A percentile compares a stretch with the other conserved stretches of the same genome.
Conservation (phyloP, 2,329 filamentous ascomycete genomes). For the Xylaria sp. region DNA sequence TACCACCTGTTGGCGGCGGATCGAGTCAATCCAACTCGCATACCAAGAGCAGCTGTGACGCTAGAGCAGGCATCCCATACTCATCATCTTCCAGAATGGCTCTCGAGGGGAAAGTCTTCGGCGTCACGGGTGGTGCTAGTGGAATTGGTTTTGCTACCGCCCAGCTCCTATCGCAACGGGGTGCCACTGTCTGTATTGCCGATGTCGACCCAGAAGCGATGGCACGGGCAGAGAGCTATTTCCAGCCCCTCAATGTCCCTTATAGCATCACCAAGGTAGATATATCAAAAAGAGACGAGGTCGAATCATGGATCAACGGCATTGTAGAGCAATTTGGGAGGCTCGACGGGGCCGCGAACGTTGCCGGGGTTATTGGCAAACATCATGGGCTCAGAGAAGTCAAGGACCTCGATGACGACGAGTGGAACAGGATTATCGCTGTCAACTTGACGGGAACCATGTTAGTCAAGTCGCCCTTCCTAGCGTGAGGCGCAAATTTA, state of each 20-base stretch:
- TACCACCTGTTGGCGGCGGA: conserved; percentile 4
- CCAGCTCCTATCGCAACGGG: conserved; percentile 39
- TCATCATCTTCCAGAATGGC: conserved; percentile 23
- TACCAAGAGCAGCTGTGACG: neutral
- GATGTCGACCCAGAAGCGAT: conserved; percentile 39
- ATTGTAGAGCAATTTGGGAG: conserved; percentile 56
- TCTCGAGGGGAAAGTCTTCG: conserved; percentile 45
- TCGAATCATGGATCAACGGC: conserved; percentile 56
- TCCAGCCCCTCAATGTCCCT: conserved; percentile 33
- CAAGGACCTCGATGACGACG: conserved; percentile 52
- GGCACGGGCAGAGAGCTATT: conserved; percentile 37
- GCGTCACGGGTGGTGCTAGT: conserved; percentile 50
- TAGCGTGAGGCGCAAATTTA: neutral
- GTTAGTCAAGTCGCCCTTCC: conserved; percentile 30
- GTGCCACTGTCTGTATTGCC: conserved; percentile 41
- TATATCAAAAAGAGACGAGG: conserved; percentile 52
- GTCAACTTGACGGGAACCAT: conserved; percentile 58
- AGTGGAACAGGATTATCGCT: conserved; percentile 55
- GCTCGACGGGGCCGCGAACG: conserved; percentile 61
- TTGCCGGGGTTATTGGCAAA: conserved; percentile 57
- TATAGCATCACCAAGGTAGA: conserved; percentile 51
- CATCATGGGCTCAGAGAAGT: conserved; percentile 48
- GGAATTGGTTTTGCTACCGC: conserved; percentile 43
- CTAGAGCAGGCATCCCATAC: neutral
- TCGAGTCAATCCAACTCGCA: neutral